Base-by-base conservation (phyloP, 306 rosid species). In the Cercis canadensis region DNA sequence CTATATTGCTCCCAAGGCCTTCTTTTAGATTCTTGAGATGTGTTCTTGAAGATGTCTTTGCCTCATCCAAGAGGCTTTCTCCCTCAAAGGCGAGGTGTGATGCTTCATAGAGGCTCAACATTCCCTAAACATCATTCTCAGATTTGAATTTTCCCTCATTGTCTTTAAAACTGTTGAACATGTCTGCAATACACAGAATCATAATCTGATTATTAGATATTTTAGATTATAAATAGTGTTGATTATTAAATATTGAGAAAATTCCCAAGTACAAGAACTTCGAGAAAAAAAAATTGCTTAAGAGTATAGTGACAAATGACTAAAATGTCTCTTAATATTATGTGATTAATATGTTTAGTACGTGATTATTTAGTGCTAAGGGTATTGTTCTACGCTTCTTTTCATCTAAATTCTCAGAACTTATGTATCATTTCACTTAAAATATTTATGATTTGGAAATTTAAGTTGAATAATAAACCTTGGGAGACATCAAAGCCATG, bases 41-140 rank as follows among this genome's bases (percentile, higher is more conserved):
- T 33, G 16, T 34, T 29, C 19, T 69, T 7, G 82, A 53, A 49
- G 78, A 79, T 62, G 10, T 60, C 32, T 11, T 70, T 37, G 85
- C 89, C 74, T 73, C 83, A 1, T 76, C 83, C 57, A 80, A 68
- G 3, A 82, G 43, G 51, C 14, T 56, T 60, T 85, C 87, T 46
- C 77, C 87, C 54, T 79, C 81, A 4, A 79, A 64, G 11, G 60
- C 74, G 21, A 75, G 72, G n/a, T 67, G 62, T 1, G 82, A 76
- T 11, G 89, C 89, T 57, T 85, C 83, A 3, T 79, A 77, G 1
- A 85, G 66, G 57, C 79, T 77, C 54, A 82, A n/a, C 80, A 81
- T 29, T 40, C 84, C 89, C 32, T 68, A 36, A 8, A 79, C 73
- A 62, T 82, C 87, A 8, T 64, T 11, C 17, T 44, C 39, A n/a